Evolutionary conservation across 805 yeast species (phyloP).

Genomic region (Candida boidinii): DNA sequence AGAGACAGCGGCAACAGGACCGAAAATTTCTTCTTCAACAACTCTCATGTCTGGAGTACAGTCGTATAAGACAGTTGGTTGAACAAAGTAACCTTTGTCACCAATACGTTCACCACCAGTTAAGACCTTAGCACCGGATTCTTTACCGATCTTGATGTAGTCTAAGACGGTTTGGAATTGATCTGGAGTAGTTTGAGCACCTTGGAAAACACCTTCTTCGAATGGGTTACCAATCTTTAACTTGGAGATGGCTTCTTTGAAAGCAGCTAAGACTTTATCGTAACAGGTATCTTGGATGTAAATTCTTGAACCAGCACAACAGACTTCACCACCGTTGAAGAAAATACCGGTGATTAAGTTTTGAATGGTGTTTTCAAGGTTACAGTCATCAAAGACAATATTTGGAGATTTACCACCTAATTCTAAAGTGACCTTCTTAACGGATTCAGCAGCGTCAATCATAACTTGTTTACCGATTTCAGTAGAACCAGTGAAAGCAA

Average conservation of each 20-base stretch:
- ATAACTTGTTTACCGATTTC: slow-evolving; percentile 66
- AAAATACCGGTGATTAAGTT: slow-evolving; percentile 61
- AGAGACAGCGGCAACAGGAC: slow-evolving; percentile 67
- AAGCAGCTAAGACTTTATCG: slow-evolving; percentile 50
- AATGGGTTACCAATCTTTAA: slow-evolving; percentile 72
- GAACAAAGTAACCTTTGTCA: slow-evolving; percentile 59
- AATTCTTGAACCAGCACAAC: slow-evolving; percentile 77
- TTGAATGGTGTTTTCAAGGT: slow-evolving; percentile 39
- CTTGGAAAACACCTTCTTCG: slow-evolving; percentile 58
- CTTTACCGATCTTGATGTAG: slow-evolving; percentile 58
- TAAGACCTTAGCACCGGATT: slow-evolving; percentile 57
- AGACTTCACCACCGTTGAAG: slow-evolving; percentile 76
- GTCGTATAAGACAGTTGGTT: slow-evolving; percentile 69
- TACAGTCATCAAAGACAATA: slow-evolving; percentile 63
- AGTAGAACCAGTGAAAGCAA: slow-evolving; percentile 80
- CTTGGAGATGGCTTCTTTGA: slow-evolving; percentile 49
- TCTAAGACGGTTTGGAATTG: slow-evolving; percentile 64
- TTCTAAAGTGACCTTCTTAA: slow-evolving; percentile 75
- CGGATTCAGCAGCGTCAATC: slow-evolving; percentile 59
- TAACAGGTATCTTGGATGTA: slow-evolving; percentile 66
- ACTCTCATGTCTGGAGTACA: slow-evolving; percentile 54
- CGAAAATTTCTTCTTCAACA: slow-evolving; percentile 69
- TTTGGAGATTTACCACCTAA: slow-evolving; percentile 82
- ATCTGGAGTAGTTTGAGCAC: slow-evolving; percentile 66
- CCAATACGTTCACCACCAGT: slow-evolving; percentile 66